Evolutionary conservation across 148 eudicot species (phyloP), one percentile per base, ranked within the genome.

Genomic region (Oxyria digyna): DNA sequence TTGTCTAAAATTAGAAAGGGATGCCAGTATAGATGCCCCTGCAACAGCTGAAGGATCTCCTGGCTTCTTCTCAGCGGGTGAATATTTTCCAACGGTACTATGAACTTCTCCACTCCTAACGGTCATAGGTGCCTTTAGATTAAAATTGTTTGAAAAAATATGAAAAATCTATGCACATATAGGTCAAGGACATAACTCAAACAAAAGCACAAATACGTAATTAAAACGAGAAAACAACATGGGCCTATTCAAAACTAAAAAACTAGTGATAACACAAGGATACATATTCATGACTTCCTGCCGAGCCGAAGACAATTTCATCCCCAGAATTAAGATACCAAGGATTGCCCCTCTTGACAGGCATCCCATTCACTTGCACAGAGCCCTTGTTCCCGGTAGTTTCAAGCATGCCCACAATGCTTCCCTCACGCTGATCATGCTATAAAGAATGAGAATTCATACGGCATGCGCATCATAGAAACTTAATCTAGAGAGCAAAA

Each of bases 21-120:
- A 89, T 43, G 97, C 96, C 81, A 91, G 76, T 72, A 87, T 82
- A 50, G 93, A 82, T 62, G 97, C 97, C 73, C 97, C 93, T 52
- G 86, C 87, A 24, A 83, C 88, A 73, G 91, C 89, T 67, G 97
- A 89, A 50, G 85, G 87, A 75, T 89, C 97, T 40, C 97, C 90
- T 23, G 84, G 78, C 62, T 89, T 77, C 82, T 80, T 91, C 68
- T 88, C 97, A 64, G 21, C 72, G 41, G 70, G 85, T 27, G 82
- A 40, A 75, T 76, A 78, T 67, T 83, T 91, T 49, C 87, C 81
- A 20, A 78, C 71, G 41, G 71, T 72, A 78, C 79, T 75, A 49
- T 74, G 91, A 71, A 70, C 74, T 80, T 86, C 91, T 32, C 77
- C 80, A 69, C 77, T 83, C 29, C 80, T 85, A 43, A 77, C 83